Evolutionary conservation across 768 basidiomycete genomes (phyloP), one percentile per base, ranked within the genome.

Genomic region (Naganishia kalamii): DNA sequence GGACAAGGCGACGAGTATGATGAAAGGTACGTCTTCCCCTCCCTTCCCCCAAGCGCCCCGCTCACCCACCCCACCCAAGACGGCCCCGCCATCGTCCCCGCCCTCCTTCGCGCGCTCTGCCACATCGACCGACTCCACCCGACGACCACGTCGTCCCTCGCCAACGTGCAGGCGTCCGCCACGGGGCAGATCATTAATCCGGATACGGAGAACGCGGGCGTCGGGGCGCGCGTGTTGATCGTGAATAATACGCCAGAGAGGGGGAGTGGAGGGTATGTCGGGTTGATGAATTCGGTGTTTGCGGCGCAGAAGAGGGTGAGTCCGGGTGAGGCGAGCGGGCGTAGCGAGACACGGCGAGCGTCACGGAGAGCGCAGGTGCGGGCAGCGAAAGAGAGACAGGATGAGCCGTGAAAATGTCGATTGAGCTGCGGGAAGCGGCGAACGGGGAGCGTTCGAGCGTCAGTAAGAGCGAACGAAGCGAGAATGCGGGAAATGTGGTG

Each of bases 221-320:
- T 60, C 35, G 83, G 85, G 66, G 83, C 87, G 0, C 81, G 86
- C 10, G 86, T 89, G 57, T 77, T 88, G 57, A 82, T 98, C 68
- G 81, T 99, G 60, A 93, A 92, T 43, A 92, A 96, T 62, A 94
- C 93, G 12, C 90, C 90, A 17, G 89, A 75, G 70, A n/a, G 66
- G 37, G 54, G 65, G 27, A 57, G 46, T 32, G 68, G 64, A 5
- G 90, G 92, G 11, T 99, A 99, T 78, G 94, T 98, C 52, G 90
- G 94, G 27, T 87, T 98, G 75, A 99, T 99, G 96, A 98, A 98
- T 76, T 87, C 92, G 61, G 98, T 98, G 52, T 99, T 99, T 79
- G 92, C 93, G 19, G 96, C 96, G 4, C 96, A 99, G 78, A 99
- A 99, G 81, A 82, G 92, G 70, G 94, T 90, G 68, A 70, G 87